Conservation (phyloP, 495 filamentous ascomycete species). For the Podospora pseudocomata region DNA sequence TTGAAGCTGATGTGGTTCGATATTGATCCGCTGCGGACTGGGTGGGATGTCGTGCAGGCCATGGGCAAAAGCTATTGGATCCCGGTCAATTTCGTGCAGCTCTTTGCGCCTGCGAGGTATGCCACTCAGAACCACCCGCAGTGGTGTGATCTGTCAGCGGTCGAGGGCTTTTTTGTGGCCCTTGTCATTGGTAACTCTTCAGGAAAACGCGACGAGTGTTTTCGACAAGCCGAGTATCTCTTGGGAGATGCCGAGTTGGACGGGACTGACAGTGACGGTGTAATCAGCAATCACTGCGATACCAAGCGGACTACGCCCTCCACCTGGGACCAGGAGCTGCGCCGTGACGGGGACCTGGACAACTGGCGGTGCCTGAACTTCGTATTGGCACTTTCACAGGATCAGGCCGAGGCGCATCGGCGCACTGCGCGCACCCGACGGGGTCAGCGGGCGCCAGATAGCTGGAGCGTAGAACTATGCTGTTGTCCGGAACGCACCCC, state of each 20-base stretch:
- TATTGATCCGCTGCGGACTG: neutral
- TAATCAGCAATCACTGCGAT: neutral
- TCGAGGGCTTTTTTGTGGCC: neutral
- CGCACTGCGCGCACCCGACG: neutral
- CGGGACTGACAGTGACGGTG: neutral
- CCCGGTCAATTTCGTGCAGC: neutral
- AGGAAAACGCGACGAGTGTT: neutral
- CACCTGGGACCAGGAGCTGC: neutral
- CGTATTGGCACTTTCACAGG: neutral
- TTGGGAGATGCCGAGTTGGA: neutral
- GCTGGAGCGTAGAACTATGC: neutral
- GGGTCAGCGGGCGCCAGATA: neutral
- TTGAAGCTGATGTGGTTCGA: neutral
- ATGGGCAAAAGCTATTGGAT: neutral
- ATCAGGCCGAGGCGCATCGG: neutral
- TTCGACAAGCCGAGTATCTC: neutral
- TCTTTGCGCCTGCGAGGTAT: neutral
- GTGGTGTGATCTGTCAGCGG: neutral
- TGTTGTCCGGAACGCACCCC: neutral
- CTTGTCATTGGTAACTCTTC: neutral
- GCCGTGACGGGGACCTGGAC: neutral
- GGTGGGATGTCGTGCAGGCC: neutral
- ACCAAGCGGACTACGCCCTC: neutral
- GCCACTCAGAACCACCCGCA: neutral
- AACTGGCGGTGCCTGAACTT: neutral